Evolutionary conservation across 164 flowering plant species (phyloP).

Genomic region (Paratinospora sagittata): DNA sequence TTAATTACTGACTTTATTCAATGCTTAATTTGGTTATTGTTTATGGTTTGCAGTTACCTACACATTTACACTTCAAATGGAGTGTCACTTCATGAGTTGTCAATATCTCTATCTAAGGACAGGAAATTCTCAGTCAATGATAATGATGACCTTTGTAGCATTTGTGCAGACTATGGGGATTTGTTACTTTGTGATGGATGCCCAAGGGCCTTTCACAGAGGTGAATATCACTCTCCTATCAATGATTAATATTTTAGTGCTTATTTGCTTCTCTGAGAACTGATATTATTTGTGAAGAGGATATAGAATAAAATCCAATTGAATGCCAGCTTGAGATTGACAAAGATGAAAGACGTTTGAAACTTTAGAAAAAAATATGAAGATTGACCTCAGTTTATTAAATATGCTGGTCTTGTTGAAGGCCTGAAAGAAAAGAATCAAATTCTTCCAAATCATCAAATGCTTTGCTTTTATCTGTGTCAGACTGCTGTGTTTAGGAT

Average conservation of each 20-base stretch:
- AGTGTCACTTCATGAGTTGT: constrained; percentile 80
- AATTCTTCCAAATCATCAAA: too few species aligned
- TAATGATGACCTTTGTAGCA: constrained; percentile 77
- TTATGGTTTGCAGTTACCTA: constrained; percentile 49
- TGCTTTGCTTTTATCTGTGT: too few species aligned
- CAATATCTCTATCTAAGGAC: constrained; percentile 46
- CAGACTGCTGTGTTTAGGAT: too few species aligned
- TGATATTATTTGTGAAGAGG: background rate
- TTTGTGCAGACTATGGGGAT: constrained; percentile 73
- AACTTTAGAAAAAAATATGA: background rate
- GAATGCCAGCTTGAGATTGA: background rate
- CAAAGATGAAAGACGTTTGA: background rate
- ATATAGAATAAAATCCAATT: background rate
- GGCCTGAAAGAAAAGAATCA: too few species aligned
- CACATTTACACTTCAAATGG: constrained; percentile 86
- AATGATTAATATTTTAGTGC: background rate
- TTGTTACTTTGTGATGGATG: constrained; percentile 83
- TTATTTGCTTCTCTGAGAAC: background rate
- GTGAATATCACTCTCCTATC: constrained; percentile 13
- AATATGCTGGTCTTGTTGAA: background rate
- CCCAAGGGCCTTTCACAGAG: constrained; percentile 74
- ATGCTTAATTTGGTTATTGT: background rate
- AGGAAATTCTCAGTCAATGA: constrained; percentile 43
- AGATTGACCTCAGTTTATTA: background rate
- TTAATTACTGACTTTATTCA: background rate